Evolutionary conservation across 1,139 yeast species (phyloP), one percentile per base, ranked within the genome.

Genomic region (Magnusiomyces clavatus): DNA sequence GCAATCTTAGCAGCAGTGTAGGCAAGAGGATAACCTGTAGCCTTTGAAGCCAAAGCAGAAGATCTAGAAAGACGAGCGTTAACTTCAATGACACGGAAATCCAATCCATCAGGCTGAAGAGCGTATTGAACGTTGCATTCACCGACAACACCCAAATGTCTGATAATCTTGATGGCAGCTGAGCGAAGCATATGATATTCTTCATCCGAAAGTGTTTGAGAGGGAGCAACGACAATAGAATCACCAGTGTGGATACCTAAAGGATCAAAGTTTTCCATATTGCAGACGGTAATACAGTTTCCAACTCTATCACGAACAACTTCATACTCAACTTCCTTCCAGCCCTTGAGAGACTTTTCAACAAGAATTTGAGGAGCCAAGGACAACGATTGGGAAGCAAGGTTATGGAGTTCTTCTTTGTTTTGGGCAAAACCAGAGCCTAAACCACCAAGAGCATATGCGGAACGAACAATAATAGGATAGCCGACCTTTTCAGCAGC

Each of bases 61-160:
- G 98, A 92, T 72, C 98, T 84, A 24, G 97, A 90, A 65, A 92
- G 78, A 76, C 98, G 86, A 52, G 98, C 98, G 69, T 92, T 92
- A 59, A 92, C 98, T 75, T 92, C 98, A 70, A 92, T 92, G 61
- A 92, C 88, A 73, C 98, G 86, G 75, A 90, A 92, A 69, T 92
- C 98, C 81, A 81, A 61, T 44, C 96, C 95, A 70, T 88, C 92
- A 35, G 98, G 97, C 69, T 92, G 88, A 69, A 92, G 79, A 54
- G 98, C 97, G 69, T 92, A 92, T 72, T 92, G 98, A 66, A 92
- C 88, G 76, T 92, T 92, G 80, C 98, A 92, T 76, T 92, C 98
- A 78, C 98, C 98, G 66, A 92, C 97, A 69, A 92, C 98, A 64
- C 98, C 98, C 66, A 92, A 78, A 67, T 92, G 98, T 74, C 98